These are phyloP conservation scores for Scutellaria barbata DNA, from an alignment of 257 asterid genomes.

Conservation along the genomic window DNA sequence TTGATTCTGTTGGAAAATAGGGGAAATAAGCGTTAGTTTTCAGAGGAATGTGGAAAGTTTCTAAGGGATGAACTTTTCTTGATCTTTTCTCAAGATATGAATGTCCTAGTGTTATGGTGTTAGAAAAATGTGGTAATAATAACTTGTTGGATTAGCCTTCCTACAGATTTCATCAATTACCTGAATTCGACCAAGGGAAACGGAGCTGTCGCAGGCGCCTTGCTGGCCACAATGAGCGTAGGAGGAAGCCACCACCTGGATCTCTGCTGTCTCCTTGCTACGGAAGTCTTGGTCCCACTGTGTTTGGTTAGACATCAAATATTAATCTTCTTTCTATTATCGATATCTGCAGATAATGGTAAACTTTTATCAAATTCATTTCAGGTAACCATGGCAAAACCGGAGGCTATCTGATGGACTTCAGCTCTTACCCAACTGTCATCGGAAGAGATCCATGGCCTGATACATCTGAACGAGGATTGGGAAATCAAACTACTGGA, in stretches of 20 bases:
- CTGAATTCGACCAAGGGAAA: slow-evolving; percentile 92
- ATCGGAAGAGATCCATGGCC: slow-evolving; percentile 57
- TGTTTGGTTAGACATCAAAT: slow-evolving; percentile 56
- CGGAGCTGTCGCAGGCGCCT: slow-evolving; percentile 95
- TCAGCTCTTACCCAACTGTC: slow-evolving; percentile 51
- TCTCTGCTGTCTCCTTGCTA: slow-evolving; percentile 58
- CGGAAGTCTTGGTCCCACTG: slow-evolving; percentile 58
- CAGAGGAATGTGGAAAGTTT: neutral
- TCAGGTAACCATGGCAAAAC: slow-evolving; percentile 61
- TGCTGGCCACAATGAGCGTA: slow-evolving; percentile 92
- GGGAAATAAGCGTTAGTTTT: no score
- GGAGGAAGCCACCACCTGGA: slow-evolving; percentile 82
- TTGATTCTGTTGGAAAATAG: no score
- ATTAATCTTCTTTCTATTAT: neutral
- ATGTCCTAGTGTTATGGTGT: neutral
- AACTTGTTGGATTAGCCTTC: slow-evolving; percentile 35
- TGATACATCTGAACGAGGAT: slow-evolving; percentile 44
- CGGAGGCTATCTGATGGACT: slow-evolving; percentile 78
- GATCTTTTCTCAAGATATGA: neutral
- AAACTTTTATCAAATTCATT: slow-evolving; percentile 1
- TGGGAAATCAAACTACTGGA: slow-evolving; percentile 41
- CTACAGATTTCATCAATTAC: slow-evolving; percentile 82
- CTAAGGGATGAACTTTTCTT: neutral
- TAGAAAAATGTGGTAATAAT: slow-evolving; percentile 24
- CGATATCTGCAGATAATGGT: neutral